A percentile compares a stretch with the other conserved stretches of the same genome.
These are phyloP conservation scores for Ceratobasidium sp. DNA, from an alignment of 1,284 basidiomycete species.

Conservation along the genomic window DNA sequence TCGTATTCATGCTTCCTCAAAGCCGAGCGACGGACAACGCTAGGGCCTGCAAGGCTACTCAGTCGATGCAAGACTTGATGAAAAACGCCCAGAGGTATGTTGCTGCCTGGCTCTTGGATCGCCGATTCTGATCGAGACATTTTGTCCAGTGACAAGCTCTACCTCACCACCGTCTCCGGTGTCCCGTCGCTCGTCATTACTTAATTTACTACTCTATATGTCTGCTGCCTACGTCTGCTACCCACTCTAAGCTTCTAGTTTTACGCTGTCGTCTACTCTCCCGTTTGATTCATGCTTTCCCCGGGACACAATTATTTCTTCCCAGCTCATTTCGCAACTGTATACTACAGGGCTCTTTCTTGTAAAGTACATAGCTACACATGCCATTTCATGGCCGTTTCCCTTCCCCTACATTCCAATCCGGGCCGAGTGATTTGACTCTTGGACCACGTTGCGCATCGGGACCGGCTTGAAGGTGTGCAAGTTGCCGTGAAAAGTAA, in stretches of 20 bases:
- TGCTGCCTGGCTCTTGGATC: not conserved
- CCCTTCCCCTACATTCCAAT: conserved; percentile 26
- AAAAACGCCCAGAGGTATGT: conserved; percentile 58
- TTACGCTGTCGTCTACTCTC: conserved; percentile 10
- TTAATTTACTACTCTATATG: conserved; percentile 49
- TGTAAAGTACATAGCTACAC: conserved; percentile 30
- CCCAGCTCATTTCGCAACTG: conserved; percentile 26
- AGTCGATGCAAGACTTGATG: conserved; percentile 53
- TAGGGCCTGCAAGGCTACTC: conserved; percentile 24
- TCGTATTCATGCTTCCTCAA: conserved; percentile 41
- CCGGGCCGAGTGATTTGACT: conserved; percentile 8
- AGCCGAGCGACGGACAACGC: conserved; percentile 51
- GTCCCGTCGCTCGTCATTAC: conserved; percentile 66
- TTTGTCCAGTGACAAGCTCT: conserved; percentile 37
- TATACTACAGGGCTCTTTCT: conserved; percentile 26
- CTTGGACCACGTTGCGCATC: not conserved
- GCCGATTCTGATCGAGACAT: conserved; percentile 12
- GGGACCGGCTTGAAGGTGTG: conserved; percentile 12
- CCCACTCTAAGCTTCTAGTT: conserved; percentile 22
- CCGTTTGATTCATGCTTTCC: not conserved
- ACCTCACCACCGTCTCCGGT: conserved; percentile 60
- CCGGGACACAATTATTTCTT: conserved; percentile 10
- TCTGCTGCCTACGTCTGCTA: conserved; percentile 13
- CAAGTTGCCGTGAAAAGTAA: conserved; percentile 19
- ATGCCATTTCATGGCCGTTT: conserved; percentile 15